phyloP scores from a whole-genome alignment of 805 yeast genomes.

The Lachancea lanzarotensis region DNA sequence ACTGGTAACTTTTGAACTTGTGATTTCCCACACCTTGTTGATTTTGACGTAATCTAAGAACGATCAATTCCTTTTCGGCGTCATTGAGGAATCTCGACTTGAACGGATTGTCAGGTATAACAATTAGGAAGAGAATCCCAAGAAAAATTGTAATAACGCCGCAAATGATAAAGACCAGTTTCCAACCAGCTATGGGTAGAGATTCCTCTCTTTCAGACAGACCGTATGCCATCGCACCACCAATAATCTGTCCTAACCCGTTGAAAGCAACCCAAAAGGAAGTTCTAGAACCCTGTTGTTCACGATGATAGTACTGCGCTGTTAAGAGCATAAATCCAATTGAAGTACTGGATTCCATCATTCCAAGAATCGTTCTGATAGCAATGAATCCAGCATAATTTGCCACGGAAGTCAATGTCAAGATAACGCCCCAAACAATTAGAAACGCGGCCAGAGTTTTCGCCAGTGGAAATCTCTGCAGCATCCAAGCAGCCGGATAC shows the following conservation, averaged over 20 bases:
- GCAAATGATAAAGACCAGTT: conserved; percentile 45
- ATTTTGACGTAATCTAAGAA: conserved; percentile 43
- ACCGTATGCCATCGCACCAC: conserved; percentile 49
- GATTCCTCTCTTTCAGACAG: conserved; percentile 31
- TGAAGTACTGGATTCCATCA: conserved; percentile 40
- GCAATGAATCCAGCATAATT: conserved; percentile 41
- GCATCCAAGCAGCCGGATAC: conserved; percentile 33
- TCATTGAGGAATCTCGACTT: conserved; percentile 40
- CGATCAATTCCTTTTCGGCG: conserved; percentile 39
- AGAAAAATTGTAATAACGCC: conserved; percentile 49
- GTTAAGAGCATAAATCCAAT: conserved; percentile 40
- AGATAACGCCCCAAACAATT: conserved; percentile 43
- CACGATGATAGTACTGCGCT: conserved; percentile 45
- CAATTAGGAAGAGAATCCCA: conserved; percentile 40
- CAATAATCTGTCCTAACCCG: conserved; percentile 40
- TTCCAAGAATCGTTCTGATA: conserved; percentile 43
- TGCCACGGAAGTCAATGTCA: conserved; percentile 39
- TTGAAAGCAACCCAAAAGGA: conserved; percentile 36
- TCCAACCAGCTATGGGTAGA: conserved; percentile 47
- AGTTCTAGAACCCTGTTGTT: conserved; percentile 36
- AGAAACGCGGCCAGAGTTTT: conserved; percentile 38
- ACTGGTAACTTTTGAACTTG: conserved; percentile 45
- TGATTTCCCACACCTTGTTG: conserved; percentile 50
- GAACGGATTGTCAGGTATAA: conserved; percentile 47
- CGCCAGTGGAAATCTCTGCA: conserved; percentile 49